These are phyloP conservation scores for Tricholoma saponaceum DNA, from an alignment of 768 basidiomycete species.

Conservation along the genomic window DNA sequence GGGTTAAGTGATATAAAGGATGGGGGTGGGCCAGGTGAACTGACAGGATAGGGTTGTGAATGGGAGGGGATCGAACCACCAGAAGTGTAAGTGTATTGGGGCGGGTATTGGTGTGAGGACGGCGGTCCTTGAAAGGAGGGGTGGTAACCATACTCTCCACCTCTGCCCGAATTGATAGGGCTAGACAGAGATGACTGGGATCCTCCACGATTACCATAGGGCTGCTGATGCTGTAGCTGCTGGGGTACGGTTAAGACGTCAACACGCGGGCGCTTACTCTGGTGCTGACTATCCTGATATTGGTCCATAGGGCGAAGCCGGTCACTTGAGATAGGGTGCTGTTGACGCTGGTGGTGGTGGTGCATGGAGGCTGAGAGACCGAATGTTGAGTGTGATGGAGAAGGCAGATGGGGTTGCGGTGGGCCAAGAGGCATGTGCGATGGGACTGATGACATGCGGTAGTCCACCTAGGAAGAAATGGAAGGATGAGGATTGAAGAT, in stretches of 20 bases:
- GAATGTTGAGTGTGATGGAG: conserved; percentile 22
- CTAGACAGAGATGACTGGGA: neutral
- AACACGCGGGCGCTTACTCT: conserved; percentile 21
- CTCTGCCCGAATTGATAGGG: neutral
- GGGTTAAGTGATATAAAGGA: conserved; percentile 25
- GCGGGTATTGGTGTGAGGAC: conserved; percentile 1
- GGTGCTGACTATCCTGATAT: conserved; percentile 7
- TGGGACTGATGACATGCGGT: conserved; percentile 6
- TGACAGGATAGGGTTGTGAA: conserved; percentile 12
- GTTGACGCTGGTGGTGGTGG: conserved; percentile 15
- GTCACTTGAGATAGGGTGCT: conserved; percentile 28
- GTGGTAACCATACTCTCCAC: neutral
- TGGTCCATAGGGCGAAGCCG: conserved; percentile 14
- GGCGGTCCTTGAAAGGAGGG: neutral
- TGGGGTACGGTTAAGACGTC: conserved; percentile 9
- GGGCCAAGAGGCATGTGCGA: conserved; percentile 12
- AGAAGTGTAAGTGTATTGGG: conserved; percentile 16
- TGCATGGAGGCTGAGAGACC: conserved; percentile 14
- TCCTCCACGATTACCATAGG: conserved; percentile 12
- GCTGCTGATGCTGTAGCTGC: conserved; percentile 9
- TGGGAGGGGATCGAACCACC: conserved; percentile 24
- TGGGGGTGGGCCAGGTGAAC: conserved; percentile 17
- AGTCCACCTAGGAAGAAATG: conserved; percentile 16
- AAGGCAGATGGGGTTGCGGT: conserved; percentile 11
- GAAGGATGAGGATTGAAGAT: neutral